Conservation (phyloP, 768 basidiomycete species). For the Stropharia rugosoannulata region DNA sequence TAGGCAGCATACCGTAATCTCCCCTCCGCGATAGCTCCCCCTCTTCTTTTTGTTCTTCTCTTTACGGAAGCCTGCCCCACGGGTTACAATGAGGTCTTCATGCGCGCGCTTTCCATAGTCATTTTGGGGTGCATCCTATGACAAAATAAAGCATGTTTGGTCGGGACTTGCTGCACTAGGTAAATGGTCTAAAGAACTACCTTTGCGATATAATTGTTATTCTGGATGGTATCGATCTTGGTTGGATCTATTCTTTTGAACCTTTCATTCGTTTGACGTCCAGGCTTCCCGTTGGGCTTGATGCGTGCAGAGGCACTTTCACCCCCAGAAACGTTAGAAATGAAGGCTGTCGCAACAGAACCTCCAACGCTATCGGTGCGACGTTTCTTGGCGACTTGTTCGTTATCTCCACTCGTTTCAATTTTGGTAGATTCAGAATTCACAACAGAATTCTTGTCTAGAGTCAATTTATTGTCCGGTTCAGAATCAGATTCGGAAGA, state of each 20-base stretch:
- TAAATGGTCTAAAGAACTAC: conserved; percentile 34
- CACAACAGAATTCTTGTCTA: not conserved
- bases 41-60: conserved; percentile 99
- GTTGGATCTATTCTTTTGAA: conserved; percentile 78
- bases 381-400: conserved; percentile 56
- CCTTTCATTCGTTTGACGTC: conserved; percentile 52
- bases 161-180: not conserved
- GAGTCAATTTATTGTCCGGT: conserved; percentile 15
- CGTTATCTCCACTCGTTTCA: conserved; percentile 7
- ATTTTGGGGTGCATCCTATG: conserved; percentile 57
- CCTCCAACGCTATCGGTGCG: conserved; percentile 50
- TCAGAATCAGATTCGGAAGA: conserved; percentile 21
- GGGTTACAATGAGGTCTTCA: conserved; percentile 87
- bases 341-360: conserved; percentile 41
- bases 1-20: conserved; percentile 72
- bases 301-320: conserved; percentile 12
- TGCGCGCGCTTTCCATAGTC: conserved; percentile 91
- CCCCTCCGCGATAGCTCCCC: conserved; percentile 91
- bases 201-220: conserved; percentile 83
- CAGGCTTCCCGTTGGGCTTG: conserved; percentile 30
- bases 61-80: conserved; percentile 94
- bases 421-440: conserved; percentile 5
- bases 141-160: not conserved
- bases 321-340: conserved; percentile 9
- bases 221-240: conserved; percentile 32